Evolutionary conservation across 441 rosid species (phyloP).

Genomic region (Melastoma candidum): DNA sequence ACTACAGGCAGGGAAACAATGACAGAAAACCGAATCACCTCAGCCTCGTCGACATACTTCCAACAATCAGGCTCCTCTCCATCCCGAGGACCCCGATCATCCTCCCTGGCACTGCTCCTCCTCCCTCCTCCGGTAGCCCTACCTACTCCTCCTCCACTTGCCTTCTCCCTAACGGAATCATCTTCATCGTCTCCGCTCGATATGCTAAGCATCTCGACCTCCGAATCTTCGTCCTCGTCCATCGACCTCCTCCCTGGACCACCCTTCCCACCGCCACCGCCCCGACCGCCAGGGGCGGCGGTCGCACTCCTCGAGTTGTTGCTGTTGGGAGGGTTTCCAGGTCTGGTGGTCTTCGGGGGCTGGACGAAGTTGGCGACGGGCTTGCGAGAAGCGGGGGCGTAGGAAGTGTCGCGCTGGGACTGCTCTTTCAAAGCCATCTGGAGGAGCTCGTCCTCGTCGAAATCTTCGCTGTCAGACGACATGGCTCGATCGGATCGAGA

Average conservation of each 20-base stretch:
- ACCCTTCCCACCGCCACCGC: conserved; percentile 7
- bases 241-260: conserved; percentile 15
- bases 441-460: conserved; percentile 86
- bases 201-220: conserved; percentile 94
- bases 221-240: conserved; percentile 87
- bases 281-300: conserved; percentile 14
- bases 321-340: conserved; percentile 9
- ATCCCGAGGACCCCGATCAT: conserved; percentile 57
- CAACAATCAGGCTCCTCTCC: conserved; percentile 91
- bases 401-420: conserved; percentile 62
- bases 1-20: neutral
- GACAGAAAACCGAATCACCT: conserved; percentile 30
- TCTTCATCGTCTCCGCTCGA: conserved; percentile 87
- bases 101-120: conserved; percentile 38
- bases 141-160: conserved; percentile 34
- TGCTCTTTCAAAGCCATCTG: conserved; percentile 97
- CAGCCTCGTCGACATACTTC: conserved; percentile 88
- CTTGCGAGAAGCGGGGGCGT: conserved; percentile 45
- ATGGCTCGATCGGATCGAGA: conserved; percentile 17
- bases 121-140: conserved; percentile 9
- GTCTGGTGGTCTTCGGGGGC: conserved; percentile 34
- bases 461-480: conserved; percentile 77
- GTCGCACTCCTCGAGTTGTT: conserved; percentile 16
- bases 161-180: no score
- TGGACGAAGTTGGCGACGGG: conserved; percentile 84